Evolutionary conservation across 2,329 filamentous ascomycete species (phyloP).

Genomic region (Neonectria hederae): DNA sequence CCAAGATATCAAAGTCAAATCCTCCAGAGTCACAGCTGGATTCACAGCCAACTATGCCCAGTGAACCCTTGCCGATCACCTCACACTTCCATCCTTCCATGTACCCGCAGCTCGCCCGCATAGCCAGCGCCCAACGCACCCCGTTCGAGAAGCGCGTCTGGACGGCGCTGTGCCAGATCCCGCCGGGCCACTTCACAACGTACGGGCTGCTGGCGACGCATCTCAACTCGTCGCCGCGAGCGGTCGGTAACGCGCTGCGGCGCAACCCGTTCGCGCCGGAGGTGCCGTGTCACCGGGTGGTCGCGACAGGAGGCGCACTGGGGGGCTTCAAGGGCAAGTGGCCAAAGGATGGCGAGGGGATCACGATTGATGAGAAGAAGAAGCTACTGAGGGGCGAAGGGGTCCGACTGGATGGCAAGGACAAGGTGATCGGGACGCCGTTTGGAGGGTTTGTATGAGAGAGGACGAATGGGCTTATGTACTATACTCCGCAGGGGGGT

Average conservation of each 20-base stretch:
- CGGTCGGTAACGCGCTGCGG: conserved; percentile 80
- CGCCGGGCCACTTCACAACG: conserved; percentile 77
- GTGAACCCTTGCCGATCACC: conserved; percentile 14
- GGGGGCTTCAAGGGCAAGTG: conserved; percentile 77
- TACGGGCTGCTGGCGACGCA: conserved; percentile 77
- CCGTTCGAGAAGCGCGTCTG: conserved; percentile 73
- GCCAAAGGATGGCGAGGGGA: conserved; percentile 68
- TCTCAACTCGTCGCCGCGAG: conserved; percentile 76
- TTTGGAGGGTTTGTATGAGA: conserved; percentile 45
- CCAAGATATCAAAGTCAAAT: conserved; percentile 27
- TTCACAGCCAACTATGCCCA: conserved; percentile 3
- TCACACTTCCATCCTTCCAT: conserved; percentile 36
- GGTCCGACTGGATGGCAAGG: conserved; percentile 68
- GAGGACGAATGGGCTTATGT: neutral
- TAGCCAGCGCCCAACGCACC: conserved; percentile 56
- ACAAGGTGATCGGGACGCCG: conserved; percentile 67
- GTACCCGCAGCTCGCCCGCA: conserved; percentile 55
- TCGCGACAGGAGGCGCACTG: conserved; percentile 76
- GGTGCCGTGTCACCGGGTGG: conserved; percentile 83
- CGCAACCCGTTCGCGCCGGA: conserved; percentile 84
- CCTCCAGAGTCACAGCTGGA: conserved; percentile 8
- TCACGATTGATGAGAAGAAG: conserved; percentile 72
- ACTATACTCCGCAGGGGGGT: neutral
- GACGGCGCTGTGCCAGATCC: conserved; percentile 78
- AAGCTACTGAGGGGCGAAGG: conserved; percentile 70